Percentiles rank a stretch among this genome's conserved stretches.
Conservation (phyloP, 805 yeast genomes). For the Wickerhamomyces strasburgensis region DNA sequence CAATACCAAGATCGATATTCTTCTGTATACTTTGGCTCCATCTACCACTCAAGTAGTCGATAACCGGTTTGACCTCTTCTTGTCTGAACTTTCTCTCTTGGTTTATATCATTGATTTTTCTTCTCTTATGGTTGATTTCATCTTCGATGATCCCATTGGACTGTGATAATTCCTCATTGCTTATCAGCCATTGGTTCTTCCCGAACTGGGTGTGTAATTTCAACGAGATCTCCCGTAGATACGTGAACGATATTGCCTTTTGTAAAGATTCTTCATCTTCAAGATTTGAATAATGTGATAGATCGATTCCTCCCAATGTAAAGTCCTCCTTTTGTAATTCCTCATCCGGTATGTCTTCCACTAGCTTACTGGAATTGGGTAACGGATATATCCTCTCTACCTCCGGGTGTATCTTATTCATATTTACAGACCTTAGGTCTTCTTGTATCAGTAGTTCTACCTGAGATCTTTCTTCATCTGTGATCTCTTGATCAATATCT, state of each 20-base stretch:
- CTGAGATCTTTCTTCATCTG: constrained; percentile 32
- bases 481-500: constrained; percentile 33
- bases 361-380: constrained; percentile 4
- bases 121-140: constrained; percentile 34
- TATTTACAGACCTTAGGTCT: constrained; percentile 8
- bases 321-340: constrained; percentile 17
- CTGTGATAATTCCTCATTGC: constrained; percentile 30
- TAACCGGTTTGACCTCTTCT: constrained; percentile 36
- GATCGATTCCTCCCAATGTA: constrained; percentile 31
- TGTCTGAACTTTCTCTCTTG: constrained; percentile 39
- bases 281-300: constrained; percentile 27
- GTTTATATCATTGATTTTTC: constrained; percentile 39
- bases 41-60: constrained; percentile 39
- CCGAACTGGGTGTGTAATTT: constrained; percentile 31
- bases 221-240: constrained; percentile 34
- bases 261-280: constrained; percentile 23
- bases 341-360: constrained; percentile 9
- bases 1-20: constrained; percentile 34
- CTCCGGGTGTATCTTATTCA: constrained; percentile 11
- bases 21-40: constrained; percentile 40
- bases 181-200: constrained; percentile 33
- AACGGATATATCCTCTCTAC: constrained; percentile 22
- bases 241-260: constrained; percentile 25
- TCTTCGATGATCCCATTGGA: constrained; percentile 26
- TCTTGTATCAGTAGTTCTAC: constrained; percentile 32